Evolutionary conservation across 768 basidiomycete species (phyloP), one percentile per base, ranked within the genome.

Genomic region (Lactarius quietus): DNA sequence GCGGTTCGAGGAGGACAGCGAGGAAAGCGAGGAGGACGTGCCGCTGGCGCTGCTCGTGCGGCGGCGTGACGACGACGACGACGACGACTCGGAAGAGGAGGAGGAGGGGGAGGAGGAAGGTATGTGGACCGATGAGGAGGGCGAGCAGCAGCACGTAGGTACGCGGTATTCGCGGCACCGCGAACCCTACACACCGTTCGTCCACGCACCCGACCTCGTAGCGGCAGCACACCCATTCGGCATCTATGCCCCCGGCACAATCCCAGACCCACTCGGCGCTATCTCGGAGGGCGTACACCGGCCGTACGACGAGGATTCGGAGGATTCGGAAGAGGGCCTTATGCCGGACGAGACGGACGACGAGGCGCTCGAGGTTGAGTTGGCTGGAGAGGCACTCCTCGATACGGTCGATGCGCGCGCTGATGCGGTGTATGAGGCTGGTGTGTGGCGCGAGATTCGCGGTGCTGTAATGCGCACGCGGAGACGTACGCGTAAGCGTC

Each of bases 371-470:
- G 66, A 65, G 20, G 70, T 63, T 1, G 84, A 82, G 69, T 67
- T 85, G 56, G 59, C 71, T 26, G 80, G 80, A 9, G 85, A 86
- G 35, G 76, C 72, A 7, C 68, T 70, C 26, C 69, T 81, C 53
- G 81, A 86, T 38, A 59, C 70, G 31, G 41, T 52, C 59, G 83
- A 86, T 64, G 55, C 62, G 36, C 64, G 63, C 33, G 39, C 67
- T 17, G 79, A 77, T 28, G 70, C 64, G 36, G 65, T 60, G 26
- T 77, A 79, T 59, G 83, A 86, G 72, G 67, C 70, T 18, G 39
- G 63, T n/a, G 73, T 84, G 29, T 85, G 82, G 84, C 57, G 52
- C 39, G 63, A 64, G 57, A 39, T 64, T 2, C 36, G 38, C 2
- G 57, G 38, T 33, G n/a, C 33, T n/a, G n/a, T n/a, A 4, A 5